phyloP scores from a whole-genome alignment of 495 filamentous ascomycete species.

The Lasiosphaeria hispida region DNA sequence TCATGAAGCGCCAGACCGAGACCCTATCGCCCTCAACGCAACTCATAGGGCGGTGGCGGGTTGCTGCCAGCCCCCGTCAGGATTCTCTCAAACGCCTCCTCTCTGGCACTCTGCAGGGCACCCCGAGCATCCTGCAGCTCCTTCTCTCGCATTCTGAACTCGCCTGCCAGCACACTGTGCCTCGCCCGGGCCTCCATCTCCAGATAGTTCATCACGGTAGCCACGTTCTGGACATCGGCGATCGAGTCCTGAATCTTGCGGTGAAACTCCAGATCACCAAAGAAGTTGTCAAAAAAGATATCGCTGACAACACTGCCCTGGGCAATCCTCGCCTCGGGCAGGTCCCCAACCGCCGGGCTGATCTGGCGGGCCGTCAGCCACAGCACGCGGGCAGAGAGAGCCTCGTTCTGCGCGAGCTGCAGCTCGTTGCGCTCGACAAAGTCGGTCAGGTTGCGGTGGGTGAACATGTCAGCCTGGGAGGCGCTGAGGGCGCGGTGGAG shows the following conservation, averaged over 20 bases:
- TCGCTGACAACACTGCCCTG: slow-evolving; percentile 40
- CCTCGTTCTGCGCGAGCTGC: slow-evolving; percentile 30
- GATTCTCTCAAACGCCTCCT: slow-evolving; percentile 28
- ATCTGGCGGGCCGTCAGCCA: slow-evolving; percentile 36
- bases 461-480: slow-evolving; percentile 32
- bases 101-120: slow-evolving; percentile 40
- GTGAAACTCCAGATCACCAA: slow-evolving; percentile 45
- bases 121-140: slow-evolving; percentile 31
- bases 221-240: slow-evolving; percentile 29
- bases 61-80: too few species aligned
- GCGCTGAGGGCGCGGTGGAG: slow-evolving; percentile 33
- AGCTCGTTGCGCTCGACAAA: slow-evolving; percentile 45
- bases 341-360: slow-evolving; percentile 26
- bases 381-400: slow-evolving; percentile 21
- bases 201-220: slow-evolving; percentile 19
- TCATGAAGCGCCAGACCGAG: too few species aligned
- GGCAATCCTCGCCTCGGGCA: slow-evolving; percentile 36
- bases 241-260: slow-evolving; percentile 43
- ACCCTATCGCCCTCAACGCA: too few species aligned
- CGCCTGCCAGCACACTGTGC: slow-evolving; percentile 15
- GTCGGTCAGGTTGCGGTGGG: slow-evolving; percentile 28
- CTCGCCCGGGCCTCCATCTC: slow-evolving; percentile 24
- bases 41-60: too few species aligned
- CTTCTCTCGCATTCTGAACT: slow-evolving; percentile 23
- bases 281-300: slow-evolving; percentile 49